Evolutionary conservation across 257 asterid genomes (phyloP).

Genomic region (Solanum habrochaites): DNA sequence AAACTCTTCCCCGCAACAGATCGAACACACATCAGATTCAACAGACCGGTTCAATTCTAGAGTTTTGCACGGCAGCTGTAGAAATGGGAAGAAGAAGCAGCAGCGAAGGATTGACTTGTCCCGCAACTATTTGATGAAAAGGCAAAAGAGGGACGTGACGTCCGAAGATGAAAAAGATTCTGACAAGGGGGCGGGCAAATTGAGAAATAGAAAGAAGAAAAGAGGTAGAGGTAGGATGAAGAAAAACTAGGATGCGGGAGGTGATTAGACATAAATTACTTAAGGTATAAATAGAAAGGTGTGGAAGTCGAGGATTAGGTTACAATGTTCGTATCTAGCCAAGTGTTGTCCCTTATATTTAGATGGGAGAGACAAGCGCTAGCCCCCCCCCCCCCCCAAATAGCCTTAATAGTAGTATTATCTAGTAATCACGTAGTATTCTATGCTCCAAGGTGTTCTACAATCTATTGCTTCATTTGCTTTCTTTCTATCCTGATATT

Average conservation of each 20-base stretch:
- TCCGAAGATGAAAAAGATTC: too few species aligned
- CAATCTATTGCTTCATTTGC: neutral
- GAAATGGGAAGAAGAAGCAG: neutral
- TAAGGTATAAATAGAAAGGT: neutral
- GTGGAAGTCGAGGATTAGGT: neutral
- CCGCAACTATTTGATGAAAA: neutral
- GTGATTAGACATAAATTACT: neutral
- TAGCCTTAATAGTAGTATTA: neutral
- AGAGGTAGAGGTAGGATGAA: neutral
- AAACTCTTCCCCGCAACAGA: neutral
- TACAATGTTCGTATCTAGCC: neutral
- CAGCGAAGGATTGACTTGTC: neutral
- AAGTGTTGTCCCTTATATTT: neutral
- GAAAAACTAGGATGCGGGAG: neutral
- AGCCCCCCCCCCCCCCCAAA: neutral
- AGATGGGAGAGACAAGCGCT: neutral
- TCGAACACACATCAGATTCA: neutral
- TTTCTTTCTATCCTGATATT: neutral
- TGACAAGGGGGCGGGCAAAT: too few species aligned
- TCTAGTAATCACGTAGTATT: neutral
- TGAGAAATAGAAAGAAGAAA: too few species aligned
- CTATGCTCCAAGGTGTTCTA: neutral
- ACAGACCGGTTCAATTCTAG: neutral
- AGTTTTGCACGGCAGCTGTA: neutral
- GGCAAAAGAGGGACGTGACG: too few species aligned